Base-by-base conservation (phyloP, 495 filamentous ascomycete genomes). In the Apiosordaria backusii region DNA sequence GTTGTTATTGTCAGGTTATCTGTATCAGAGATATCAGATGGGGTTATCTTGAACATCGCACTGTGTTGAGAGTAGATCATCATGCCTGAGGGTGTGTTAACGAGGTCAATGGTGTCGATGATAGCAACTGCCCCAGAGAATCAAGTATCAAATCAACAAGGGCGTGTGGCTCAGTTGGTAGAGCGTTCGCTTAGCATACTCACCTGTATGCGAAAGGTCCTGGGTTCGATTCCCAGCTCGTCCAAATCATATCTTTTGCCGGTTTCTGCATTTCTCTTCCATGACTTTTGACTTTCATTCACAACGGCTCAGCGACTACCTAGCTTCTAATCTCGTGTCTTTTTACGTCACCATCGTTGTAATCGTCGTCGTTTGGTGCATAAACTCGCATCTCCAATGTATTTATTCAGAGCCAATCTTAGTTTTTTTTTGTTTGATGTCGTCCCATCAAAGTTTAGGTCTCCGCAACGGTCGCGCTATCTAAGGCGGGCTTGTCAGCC, bases 161-260 rank as follows among this genome's bases (percentile, higher is more conserved):
- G 68, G 62, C 62, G 69, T 66, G 64, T 68, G 65, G 69, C 62
- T 70, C 66, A 68, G 63, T 71, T 71, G 64, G 66, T 68, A 72
- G 70, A 72, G 70, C 70, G 70, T 69, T 69, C 67, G 67, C 70
- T 72, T 72, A 69, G 70, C 70, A 72, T 67, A 52, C 55, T 67
- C 29, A 15, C 3, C 21, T 40, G 61, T 55, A 60, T 72, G 70
- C 70, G 70, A 69, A 72, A 72, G 70, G 70, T 72, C 70, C 67
- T 69, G 64, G 67, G 70, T 72, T 69, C 70, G 67, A 69, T 72
- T 72, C 67, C 67, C 67, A 69, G 65, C 68, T 66, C 68, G 70
- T 70, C 70, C 70, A 72, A 21, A 54, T 4, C 15, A 1, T 27
- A 5, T 4, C 18, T 45, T 54, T 65, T 57, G 57, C 23, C 7